These are phyloP conservation scores for Hylodesmum podocarpum DNA, from an alignment of 306 rosid genomes.

Conservation along the genomic window DNA sequence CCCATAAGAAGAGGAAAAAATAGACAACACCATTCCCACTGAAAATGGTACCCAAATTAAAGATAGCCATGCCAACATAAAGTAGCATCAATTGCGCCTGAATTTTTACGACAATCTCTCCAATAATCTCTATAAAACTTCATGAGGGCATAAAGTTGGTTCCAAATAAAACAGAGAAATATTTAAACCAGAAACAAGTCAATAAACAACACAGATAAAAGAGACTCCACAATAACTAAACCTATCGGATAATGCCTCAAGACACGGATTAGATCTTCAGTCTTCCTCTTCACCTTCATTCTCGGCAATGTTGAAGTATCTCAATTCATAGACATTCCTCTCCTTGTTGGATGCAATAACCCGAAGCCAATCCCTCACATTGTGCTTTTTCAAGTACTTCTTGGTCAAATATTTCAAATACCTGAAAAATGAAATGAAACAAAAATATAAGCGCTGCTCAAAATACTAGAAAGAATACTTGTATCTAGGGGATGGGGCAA, in stretches of 20 bases:
- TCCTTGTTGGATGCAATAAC: slow-evolving; percentile 94
- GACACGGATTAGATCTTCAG: slow-evolving; percentile 27
- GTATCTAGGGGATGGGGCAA: neutral
- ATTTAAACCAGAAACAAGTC: slow-evolving; percentile 24
- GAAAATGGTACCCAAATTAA: neutral
- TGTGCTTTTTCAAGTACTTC: slow-evolving; percentile 96
- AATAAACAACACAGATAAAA: slow-evolving; percentile 16
- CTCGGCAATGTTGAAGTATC: slow-evolving; percentile 95
- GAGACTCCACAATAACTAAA: slow-evolving; percentile 13
- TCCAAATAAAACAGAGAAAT: slow-evolving; percentile 21
- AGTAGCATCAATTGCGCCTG: neutral
- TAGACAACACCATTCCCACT: neutral
- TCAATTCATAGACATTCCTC: slow-evolving; percentile 74
- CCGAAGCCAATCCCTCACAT: slow-evolving; percentile 95
- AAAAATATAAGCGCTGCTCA: neutral
- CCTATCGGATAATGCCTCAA: slow-evolving; percentile 26
- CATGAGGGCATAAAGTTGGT: neutral
- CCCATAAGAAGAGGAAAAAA: neutral
- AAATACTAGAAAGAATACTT: neutral
- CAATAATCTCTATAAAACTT: slow-evolving; percentile 27
- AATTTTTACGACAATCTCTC: neutral
- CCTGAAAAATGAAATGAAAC: slow-evolving; percentile 33
- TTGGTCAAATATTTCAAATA: slow-evolving; percentile 82
- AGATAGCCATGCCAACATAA: neutral
- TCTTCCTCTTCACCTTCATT: slow-evolving; percentile 97